Base-by-base conservation (phyloP, 805 yeast species). In the Starmerella scarabaei region DNA sequence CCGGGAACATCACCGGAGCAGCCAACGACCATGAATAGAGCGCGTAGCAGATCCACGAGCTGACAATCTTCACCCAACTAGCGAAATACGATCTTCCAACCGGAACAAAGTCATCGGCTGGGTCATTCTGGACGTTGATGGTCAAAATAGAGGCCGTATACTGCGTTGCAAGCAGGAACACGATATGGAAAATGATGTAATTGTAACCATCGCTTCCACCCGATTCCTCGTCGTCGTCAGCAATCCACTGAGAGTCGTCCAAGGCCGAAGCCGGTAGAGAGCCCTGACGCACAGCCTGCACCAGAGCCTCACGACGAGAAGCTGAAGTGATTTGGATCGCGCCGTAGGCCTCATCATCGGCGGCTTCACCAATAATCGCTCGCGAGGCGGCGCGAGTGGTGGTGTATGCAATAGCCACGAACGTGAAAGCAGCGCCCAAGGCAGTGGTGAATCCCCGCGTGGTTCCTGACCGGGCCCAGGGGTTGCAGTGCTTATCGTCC, bases 61-160 rank as follows among this genome's bases (percentile, higher is more conserved):
- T 77, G 15, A 80, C 67, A 42, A 91, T 82, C 61, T 91, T 91
- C 36, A 88, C 84, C 94, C 95, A 85, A 4, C 94, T 75, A 50
- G 88, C 79, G 58, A 88, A 91, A 60, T 88, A 86, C 0, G 98
- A 88, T 54, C 98, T 69, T 0, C 99, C 99, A 7, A 91, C 97
- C 0, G 98, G 98, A 9, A 84, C 77, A 54, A 91, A 91, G 44
- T 84, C 91, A 3, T 94, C 94, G 38, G 73, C 71, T 45, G 77
- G 80, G 53, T 80, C 91, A 43, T 74, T 77, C 37, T 81, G 76
- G 26, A 91, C 96, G 54, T 86, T 88, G 61, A 88, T 81, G 0
- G 98, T 91, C 41, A 91, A 67, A 44, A 91, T 66, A 0, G 95
- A 84, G 1, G 97, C 95, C 32, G 86, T 85, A 73, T 93, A 93